Evolutionary conservation across 139 green algal species (phyloP).

Genomic region (Asterochloris sp.): DNA sequence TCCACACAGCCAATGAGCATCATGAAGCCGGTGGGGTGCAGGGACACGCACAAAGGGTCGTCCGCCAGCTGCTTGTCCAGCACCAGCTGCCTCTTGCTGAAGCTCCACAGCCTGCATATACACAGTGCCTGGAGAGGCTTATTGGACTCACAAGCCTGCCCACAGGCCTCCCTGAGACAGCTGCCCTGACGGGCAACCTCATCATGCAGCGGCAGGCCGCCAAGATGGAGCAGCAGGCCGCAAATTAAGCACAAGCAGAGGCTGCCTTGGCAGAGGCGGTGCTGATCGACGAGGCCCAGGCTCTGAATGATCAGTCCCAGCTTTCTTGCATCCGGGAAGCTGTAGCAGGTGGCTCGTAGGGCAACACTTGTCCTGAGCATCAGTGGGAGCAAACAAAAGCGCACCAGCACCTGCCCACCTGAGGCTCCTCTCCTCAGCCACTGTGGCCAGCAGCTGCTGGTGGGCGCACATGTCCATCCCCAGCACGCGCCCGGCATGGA

Average conservation of each 20-base stretch:
- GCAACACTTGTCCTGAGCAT: too few relatives aligned
- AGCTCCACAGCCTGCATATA: conserved; percentile 6
- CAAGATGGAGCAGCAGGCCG: too few relatives aligned
- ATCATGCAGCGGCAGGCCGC: too few relatives aligned
- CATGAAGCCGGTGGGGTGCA: conserved; percentile 14
- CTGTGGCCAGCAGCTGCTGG: conserved; percentile 3
- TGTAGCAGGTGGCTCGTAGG: too few relatives aligned
- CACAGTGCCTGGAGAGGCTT: neutral
- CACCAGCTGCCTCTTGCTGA: neutral
- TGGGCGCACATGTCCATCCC: conserved; percentile 2
- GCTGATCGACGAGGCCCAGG: too few relatives aligned
- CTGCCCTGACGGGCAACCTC: too few relatives aligned
- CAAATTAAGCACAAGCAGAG: too few relatives aligned
- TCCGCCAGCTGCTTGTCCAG: conserved; percentile 15
- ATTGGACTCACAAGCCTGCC: too few relatives aligned
- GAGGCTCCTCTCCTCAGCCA: conserved; percentile 6
- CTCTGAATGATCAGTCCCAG: too few relatives aligned
- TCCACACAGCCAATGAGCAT: conserved; percentile 17
- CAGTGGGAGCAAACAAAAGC: neutral
- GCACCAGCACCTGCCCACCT: neutral
- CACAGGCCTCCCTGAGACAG: too few relatives aligned
- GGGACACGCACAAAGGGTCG: conserved; percentile 7
- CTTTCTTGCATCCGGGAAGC: too few relatives aligned
- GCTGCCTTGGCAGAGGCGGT: too few relatives aligned
- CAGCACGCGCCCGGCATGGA: conserved; percentile 1